Evolutionary conservation across 495 filamentous ascomycete species (phyloP).

Genomic region (Annulohypoxylon maeteangense): DNA sequence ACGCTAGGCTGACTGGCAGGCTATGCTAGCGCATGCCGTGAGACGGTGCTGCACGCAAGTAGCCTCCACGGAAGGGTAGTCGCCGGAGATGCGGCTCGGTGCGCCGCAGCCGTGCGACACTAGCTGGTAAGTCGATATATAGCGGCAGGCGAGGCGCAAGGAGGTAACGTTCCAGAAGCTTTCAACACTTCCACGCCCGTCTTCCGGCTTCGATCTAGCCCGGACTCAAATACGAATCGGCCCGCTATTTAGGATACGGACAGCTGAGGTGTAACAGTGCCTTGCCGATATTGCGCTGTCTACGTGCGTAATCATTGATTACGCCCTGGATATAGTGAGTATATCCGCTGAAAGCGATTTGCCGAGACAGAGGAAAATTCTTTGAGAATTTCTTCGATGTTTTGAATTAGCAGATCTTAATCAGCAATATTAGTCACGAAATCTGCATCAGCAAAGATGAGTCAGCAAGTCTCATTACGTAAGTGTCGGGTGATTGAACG

Average conservation of each 20-base stretch:
- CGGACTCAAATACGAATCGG: not conserved
- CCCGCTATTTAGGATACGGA: conserved; percentile 15
- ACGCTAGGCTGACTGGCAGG: not conserved
- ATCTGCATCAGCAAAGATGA: no score
- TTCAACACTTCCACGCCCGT: conserved; percentile 6
- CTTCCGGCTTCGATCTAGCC: not conserved
- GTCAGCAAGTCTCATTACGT: no score
- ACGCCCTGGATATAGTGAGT: not conserved
- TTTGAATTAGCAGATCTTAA: not conserved
- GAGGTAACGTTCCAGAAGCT: conserved; percentile 38
- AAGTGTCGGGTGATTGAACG: no score
- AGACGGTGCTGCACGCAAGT: conserved; percentile 23
- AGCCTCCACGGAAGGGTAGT: conserved; percentile 33
- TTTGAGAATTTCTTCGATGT: not conserved
- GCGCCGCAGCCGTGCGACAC: conserved; percentile 15
- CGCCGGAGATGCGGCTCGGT: conserved; percentile 35
- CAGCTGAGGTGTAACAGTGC: conserved; percentile 24
- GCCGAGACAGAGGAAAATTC: not conserved
- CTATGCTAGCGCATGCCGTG: conserved; percentile 11
- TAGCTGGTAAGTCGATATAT: conserved; percentile 11
- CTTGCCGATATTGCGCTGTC: not conserved
- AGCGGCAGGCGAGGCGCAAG: conserved; percentile 10
- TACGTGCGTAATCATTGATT: conserved; percentile 21
- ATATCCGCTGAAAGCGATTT: not conserved
- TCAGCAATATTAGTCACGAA: not conserved